Evolutionary conservation across 768 basidiomycete genomes (phyloP), one percentile per base, ranked within the genome.

Genomic region (Russula earlei): DNA sequence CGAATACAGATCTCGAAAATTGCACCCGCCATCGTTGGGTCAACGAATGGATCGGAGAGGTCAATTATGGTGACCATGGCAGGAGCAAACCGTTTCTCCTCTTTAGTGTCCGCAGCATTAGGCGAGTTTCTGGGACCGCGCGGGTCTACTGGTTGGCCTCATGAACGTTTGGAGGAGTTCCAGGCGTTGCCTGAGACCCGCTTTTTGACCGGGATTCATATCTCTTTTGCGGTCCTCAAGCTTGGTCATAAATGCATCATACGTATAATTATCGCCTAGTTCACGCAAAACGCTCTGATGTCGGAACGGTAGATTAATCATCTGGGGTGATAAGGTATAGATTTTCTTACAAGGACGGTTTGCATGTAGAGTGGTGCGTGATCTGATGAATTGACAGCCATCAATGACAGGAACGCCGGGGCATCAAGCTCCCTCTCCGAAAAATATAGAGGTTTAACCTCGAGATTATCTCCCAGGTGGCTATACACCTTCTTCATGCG

Each of bases 41-140:
- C 86, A 10, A 87, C 75, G 60, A 87, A 87, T 0, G 86, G 83
- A 54, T 86, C 86, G 0, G 86, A 85, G 0, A 87, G 70, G 58
- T 87, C 86, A 4, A 87, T 65, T 12, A 88, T 82, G 0, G 83
- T 85, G 5, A 88, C 58, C 55, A 80, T 77, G 0, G 84, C 84
- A 0, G 74, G 60, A 0, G 64, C 68, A 61, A 87, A 87, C 0
- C 82, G 76, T 33, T 49, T n/a, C 33, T 54, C 57, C 10, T 49
- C 56, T 29, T 29, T 34, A 9, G 11, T 14, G 12, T 8, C 7
- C 15, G 20, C 8, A 14, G 17, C 29, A 61, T 14, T 54, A 43
- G 36, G 40, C 38, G 63, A 48, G 36, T 0, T 19, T 10, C 7
- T 47, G 22, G 22, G 52, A 57, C 29, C 6, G 17, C 5, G 20